These are phyloP conservation scores for Pleurotus cornucopiae DNA, from an alignment of 768 basidiomycete genomes.

Conservation along the genomic window DNA sequence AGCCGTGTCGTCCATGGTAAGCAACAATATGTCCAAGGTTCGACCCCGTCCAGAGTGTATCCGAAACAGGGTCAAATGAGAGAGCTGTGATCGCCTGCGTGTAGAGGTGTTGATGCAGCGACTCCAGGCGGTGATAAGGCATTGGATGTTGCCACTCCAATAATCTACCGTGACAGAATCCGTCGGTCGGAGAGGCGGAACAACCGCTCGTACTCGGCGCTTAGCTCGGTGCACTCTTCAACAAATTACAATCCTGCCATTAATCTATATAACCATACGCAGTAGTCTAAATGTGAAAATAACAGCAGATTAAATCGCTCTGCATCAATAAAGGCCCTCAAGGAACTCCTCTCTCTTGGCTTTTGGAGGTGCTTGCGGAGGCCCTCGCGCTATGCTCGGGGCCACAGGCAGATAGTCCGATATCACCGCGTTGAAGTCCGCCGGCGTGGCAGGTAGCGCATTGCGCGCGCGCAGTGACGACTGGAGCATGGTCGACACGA, in stretches of 20 bases:
- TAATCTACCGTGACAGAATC: no score
- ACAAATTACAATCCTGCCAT: neutral
- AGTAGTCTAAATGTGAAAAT: neutral
- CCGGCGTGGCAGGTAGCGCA: conserved; percentile 35
- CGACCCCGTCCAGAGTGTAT: conserved; percentile 84
- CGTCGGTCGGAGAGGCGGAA: no score
- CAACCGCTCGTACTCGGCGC: no score
- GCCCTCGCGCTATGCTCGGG: conserved; percentile 14
- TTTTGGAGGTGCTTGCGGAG: conserved; percentile 11
- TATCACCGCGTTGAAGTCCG: conserved; percentile 70
- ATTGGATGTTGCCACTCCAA: no score
- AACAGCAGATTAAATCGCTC: no score
- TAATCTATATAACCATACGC: neutral
- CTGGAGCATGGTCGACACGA: conserved; percentile 58
- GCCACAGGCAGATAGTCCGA: conserved; percentile 62
- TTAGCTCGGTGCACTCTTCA: no score
- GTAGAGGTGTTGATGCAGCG: conserved; percentile 27
- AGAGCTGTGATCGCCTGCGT: conserved; percentile 66
- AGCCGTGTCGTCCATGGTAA: conserved; percentile 57
- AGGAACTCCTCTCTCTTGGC: conserved; percentile 29
- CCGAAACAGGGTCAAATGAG: conserved; percentile 87
- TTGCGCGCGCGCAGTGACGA: conserved; percentile 47
- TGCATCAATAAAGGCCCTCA: conserved; percentile 34
- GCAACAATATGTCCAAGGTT: conserved; percentile 67
- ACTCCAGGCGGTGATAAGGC: conserved; percentile 27